Conservation (phyloP, 1,284 basidiomycete species). For the Leccinum solheimii region DNA sequence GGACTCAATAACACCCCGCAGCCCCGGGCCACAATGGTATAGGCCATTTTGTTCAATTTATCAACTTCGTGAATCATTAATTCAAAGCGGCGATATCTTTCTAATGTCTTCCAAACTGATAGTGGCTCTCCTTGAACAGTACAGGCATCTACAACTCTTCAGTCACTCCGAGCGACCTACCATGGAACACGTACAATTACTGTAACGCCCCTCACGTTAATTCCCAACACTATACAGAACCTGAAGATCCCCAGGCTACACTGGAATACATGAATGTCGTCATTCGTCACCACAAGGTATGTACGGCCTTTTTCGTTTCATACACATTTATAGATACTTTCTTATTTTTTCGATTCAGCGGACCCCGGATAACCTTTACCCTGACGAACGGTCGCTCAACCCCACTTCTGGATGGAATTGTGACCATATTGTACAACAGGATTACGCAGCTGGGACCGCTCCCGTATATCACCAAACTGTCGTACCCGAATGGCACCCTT, state of each 20-base stretch:
- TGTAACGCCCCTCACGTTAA: conserved; percentile 56
- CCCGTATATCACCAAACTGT: conserved; percentile 42
- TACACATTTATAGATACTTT: not conserved
- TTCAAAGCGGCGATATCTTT: not conserved
- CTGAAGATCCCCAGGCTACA: conserved; percentile 28
- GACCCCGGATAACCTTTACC: conserved; percentile 42
- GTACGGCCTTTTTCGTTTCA: not conserved
- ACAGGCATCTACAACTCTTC: conserved; percentile 43
- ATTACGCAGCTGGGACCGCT: conserved; percentile 37
- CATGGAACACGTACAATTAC: conserved; percentile 56
- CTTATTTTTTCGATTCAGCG: conserved; percentile 10
- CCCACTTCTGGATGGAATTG: conserved; percentile 44
- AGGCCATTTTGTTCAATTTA: not conserved
- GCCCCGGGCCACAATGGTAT: conserved; percentile 12
- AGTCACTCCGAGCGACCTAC: conserved; percentile 38
- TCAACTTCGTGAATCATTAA: not conserved
- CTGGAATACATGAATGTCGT: conserved; percentile 45
- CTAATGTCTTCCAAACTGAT: not conserved
- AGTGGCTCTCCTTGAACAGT: conserved; percentile 10
- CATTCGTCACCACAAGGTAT: conserved; percentile 50
- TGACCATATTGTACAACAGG: conserved; percentile 37
- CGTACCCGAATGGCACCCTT: conserved; percentile 47
- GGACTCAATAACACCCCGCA: conserved; percentile 3
- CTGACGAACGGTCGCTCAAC: conserved; percentile 47
- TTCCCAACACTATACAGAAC: conserved; percentile 37